Evolutionary conservation across 1,139 yeast genomes (phyloP), one percentile per base, ranked within the genome.

Genomic region (Sugiyamaella neomexicana): DNA sequence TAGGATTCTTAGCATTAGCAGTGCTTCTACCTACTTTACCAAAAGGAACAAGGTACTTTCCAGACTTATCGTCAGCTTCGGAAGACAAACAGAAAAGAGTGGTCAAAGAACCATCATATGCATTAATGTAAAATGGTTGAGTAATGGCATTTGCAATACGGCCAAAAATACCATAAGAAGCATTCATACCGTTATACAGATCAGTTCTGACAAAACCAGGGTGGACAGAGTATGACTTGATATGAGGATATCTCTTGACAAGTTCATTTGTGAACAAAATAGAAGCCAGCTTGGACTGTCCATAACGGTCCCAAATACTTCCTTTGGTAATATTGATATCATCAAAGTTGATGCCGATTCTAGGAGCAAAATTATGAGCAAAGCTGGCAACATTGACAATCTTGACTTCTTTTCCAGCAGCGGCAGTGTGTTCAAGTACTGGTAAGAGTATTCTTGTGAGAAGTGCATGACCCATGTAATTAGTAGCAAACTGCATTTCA

Each of bases 331-430:
- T 63, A 17, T 55, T 48, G 23, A 43, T n/a, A 29, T 53, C 55
- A 9, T 55, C 56, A 54, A 62, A 54, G 27, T 62, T 56, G 32
- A 57, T 59, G 58, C 62, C 64, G 16, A 76, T 68, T 32, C 59
- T 57, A 2, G 68, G 68, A 3, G 64, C 51, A 39, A 58, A 51
- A 46, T 55, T 58, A 50, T 87, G 95, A 2, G 88, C 88, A 23
- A 86, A 72, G 1, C 93, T 84, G n/a, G 89, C 79, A 25, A 88
- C 73, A 65, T 84, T 82, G 1, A 89, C 74, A 42, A 88, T 77
- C 57, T 93, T 69, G 1, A 85, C 82, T 52, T 66, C 69, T 66
- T 51, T 29, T 17, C 55, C 52, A 15, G n/a, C 16, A 10, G 37
- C 34, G 13, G 54, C 43, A 17, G 55, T 45, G 7, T 43, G 37